These are phyloP conservation scores for Trichophyton mentagrophytes DNA, from an alignment of 2,329 filamentous ascomycete genomes.

Conservation along the genomic window DNA sequence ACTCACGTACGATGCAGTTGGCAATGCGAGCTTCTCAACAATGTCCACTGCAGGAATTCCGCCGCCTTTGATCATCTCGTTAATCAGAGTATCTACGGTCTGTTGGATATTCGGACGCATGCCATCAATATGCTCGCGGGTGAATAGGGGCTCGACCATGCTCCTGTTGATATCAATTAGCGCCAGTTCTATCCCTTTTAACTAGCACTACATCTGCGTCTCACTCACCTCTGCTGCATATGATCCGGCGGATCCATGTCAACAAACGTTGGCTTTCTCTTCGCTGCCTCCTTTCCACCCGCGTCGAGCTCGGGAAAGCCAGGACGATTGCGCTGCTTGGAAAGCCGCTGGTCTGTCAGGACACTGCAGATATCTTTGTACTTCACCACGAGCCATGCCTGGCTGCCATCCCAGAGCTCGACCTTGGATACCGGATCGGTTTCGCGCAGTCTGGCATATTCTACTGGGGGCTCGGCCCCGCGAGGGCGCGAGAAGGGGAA, in stretches of 20 bases:
- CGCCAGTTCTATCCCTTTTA: no score
- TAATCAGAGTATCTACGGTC: slow-evolving; percentile 34
- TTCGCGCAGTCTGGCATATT: slow-evolving; percentile 35
- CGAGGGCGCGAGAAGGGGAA: slow-evolving; percentile 33
- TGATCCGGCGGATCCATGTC: slow-evolving; percentile 41
- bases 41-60: slow-evolving; percentile 33
- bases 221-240: slow-evolving; percentile 32
- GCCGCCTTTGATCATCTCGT: slow-evolving; percentile 29
- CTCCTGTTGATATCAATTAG: slow-evolving; percentile 18
- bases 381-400: slow-evolving; percentile 39
- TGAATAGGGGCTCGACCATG: slow-evolving; percentile 38
- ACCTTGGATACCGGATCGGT: slow-evolving; percentile 35
- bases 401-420: slow-evolving; percentile 36
- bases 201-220: neutral
- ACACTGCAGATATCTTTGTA: slow-evolving; percentile 37
- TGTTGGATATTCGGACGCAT: slow-evolving; percentile 37
- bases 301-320: slow-evolving; percentile 39
- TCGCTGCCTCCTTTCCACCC: slow-evolving; percentile 38
- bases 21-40: slow-evolving; percentile 37
- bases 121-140: slow-evolving; percentile 26
- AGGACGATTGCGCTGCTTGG: slow-evolving; percentile 33
- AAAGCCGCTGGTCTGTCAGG: slow-evolving; percentile 35
- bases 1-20: slow-evolving; percentile 37
- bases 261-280: slow-evolving; percentile 39
- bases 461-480: slow-evolving; percentile 32